These are phyloP conservation scores for Penicillium desertorum DNA, from an alignment of 495 filamentous ascomycete species.

Conservation along the genomic window DNA sequence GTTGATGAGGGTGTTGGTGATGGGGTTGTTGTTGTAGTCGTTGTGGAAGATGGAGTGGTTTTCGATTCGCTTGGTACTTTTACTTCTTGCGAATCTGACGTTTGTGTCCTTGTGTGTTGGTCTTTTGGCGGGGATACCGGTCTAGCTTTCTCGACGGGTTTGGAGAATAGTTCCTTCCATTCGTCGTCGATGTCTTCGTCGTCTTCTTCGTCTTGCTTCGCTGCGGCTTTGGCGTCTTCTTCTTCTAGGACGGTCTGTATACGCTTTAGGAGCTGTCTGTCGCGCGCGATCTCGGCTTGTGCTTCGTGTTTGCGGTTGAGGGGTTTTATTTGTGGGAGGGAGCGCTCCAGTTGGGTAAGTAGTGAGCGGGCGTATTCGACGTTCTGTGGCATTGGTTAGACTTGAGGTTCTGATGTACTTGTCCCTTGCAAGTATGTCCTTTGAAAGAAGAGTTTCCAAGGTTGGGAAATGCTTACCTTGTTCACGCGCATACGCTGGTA, in stretches of 20 bases:
- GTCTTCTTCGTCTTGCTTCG: slow-evolving; percentile 14
- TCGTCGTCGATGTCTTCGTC: slow-evolving; percentile 35
- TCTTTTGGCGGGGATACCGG: neutral
- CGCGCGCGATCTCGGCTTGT: slow-evolving; percentile 64
- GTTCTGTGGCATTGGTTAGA: slow-evolving; percentile 53
- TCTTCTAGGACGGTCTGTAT: slow-evolving; percentile 61
- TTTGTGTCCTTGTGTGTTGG: neutral
- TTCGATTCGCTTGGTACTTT: slow-evolving; percentile 17
- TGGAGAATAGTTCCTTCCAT: slow-evolving; percentile 40
- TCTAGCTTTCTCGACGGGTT: slow-evolving; percentile 17
- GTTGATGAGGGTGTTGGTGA: slow-evolving; percentile 15
- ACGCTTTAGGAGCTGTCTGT: slow-evolving; percentile 63
- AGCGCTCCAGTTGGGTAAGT: slow-evolving; percentile 75
- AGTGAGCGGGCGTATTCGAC: slow-evolving; percentile 75
- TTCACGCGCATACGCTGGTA: slow-evolving; percentile 67
- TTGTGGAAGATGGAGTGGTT: slow-evolving; percentile 17
- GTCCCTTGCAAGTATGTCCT: neutral
- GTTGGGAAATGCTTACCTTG: slow-evolving; percentile 22
- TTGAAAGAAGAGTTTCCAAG: neutral
- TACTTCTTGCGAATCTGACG: neutral
- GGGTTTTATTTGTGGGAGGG: slow-evolving; percentile 62
- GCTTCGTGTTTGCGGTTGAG: slow-evolving; percentile 62
- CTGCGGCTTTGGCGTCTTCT: slow-evolving; percentile 28
- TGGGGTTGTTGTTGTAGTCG: slow-evolving; percentile 11
- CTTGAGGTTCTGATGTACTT: neutral